Percentiles rank a stretch among this genome's conserved stretches.
phyloP scores from a whole-genome alignment of 2,329 filamentous ascomycete genomes.

The Pseudopithomyces maydicus region DNA sequence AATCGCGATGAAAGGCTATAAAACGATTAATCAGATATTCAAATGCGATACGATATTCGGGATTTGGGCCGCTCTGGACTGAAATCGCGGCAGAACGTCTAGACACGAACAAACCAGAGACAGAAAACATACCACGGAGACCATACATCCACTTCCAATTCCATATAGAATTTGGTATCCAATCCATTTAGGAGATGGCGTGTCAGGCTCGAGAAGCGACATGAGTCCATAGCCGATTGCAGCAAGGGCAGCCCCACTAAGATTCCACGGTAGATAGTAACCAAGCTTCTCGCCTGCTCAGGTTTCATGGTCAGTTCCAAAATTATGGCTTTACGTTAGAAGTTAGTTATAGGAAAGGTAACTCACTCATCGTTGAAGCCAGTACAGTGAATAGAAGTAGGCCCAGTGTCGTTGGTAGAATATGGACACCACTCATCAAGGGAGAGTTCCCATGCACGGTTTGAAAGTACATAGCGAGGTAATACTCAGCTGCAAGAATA shows the following conservation, averaged over 20 bases:
- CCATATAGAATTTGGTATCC: conserved; percentile 23
- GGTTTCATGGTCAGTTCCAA: too few species aligned
- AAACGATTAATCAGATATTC: too few species aligned
- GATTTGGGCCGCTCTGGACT: too few species aligned
- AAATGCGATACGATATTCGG: too few species aligned
- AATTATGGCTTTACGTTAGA: too few species aligned
- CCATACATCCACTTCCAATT: conserved; percentile 45
- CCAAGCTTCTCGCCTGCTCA: neutral
- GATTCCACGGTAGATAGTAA: conserved; percentile 11
- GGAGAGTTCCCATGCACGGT: conserved; percentile 63
- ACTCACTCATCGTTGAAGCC: neutral
- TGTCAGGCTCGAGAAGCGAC: conserved; percentile 1
- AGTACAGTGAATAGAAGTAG: neutral
- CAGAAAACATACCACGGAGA: neutral
- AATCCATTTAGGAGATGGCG: conserved; percentile 23
- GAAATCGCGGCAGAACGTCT: too few species aligned
- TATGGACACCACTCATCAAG: conserved; percentile 49
- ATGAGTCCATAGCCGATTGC: neutral
- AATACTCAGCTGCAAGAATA: conserved; percentile 68
- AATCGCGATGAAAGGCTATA: conserved; percentile 23
- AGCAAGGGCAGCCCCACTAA: conserved; percentile 3
- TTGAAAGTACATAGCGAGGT: conserved; percentile 74
- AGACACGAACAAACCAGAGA: too few species aligned
- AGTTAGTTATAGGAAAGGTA: neutral
- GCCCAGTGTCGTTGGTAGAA: conserved; percentile 20